Percentiles rank a stretch among this genome's conserved stretches.
Conservation (phyloP, 2,329 filamentous ascomycete genomes). For the Fusarium compactum region DNA sequence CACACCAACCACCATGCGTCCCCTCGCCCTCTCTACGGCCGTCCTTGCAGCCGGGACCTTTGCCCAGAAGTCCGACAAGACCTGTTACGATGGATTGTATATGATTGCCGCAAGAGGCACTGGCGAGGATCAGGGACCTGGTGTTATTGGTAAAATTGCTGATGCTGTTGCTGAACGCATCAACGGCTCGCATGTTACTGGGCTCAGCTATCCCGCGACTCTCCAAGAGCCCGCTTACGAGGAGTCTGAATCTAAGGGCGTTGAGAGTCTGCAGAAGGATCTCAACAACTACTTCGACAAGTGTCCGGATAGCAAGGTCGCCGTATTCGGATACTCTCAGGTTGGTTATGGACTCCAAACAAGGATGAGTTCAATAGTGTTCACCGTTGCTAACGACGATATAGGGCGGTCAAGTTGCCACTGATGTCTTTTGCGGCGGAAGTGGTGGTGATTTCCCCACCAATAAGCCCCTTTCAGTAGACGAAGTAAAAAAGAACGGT, state of each 20-base stretch:
- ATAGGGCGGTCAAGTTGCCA: conserved; percentile 55
- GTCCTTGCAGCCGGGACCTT: conserved; percentile 43
- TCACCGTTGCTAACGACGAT: background rate
- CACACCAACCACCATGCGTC: conserved; percentile 33
- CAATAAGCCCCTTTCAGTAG: conserved; percentile 41
- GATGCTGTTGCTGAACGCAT: conserved; percentile 50
- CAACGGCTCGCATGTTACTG: conserved; percentile 51
- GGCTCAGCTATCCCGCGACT: conserved; percentile 56
- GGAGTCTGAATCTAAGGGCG: conserved; percentile 50
- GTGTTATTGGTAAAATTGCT: conserved; percentile 52
- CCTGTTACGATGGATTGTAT: conserved; percentile 51
- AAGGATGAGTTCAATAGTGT: background rate
- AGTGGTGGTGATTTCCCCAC: conserved; percentile 47
- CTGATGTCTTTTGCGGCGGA: conserved; percentile 56
- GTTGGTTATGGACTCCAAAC: conserved; percentile 32
- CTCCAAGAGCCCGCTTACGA: conserved; percentile 50
- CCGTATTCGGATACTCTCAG: conserved; percentile 58
- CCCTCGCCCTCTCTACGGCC: conserved; percentile 36
- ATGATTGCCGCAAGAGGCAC: conserved; percentile 57
- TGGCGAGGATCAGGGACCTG: conserved; percentile 51
- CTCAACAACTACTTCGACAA: conserved; percentile 50
- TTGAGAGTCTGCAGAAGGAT: conserved; percentile 44
- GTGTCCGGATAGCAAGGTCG: conserved; percentile 57
- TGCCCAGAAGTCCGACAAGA: conserved; percentile 39
- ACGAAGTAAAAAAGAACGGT: conserved; percentile 52